These are phyloP conservation scores for Phaeotremella fagi DNA, from an alignment of 768 basidiomycete species.

Conservation along the genomic window DNA sequence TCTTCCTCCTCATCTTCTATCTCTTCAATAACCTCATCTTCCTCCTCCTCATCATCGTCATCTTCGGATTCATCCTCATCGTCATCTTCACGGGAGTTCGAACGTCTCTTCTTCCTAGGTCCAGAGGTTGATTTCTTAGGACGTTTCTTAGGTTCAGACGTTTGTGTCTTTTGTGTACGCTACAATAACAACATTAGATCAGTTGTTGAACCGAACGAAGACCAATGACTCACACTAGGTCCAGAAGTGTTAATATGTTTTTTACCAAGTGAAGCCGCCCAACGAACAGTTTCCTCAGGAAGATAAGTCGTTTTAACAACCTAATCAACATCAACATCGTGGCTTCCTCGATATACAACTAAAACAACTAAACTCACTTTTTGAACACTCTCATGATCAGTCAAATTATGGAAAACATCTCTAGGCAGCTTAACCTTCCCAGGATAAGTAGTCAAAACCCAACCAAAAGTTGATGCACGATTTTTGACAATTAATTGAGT, in stretches of 20 bases:
- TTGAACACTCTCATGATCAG: slow-evolving; percentile 9
- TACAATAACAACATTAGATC: neutral
- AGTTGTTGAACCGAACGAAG: neutral
- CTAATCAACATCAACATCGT: slow-evolving; percentile 1
- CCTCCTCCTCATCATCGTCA: slow-evolving; percentile 24
- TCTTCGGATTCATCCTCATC: slow-evolving; percentile 11
- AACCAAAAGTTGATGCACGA: slow-evolving; percentile 60
- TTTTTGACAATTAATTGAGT: slow-evolving; percentile 79
- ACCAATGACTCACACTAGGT: slow-evolving; percentile 15
- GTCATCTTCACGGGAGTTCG: slow-evolving; percentile 7
- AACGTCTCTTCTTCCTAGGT: slow-evolving; percentile 6
- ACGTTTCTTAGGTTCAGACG: neutral
- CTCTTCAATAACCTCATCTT: slow-evolving; percentile 20
- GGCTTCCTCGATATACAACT: neutral
- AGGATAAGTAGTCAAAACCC: slow-evolving; percentile 74
- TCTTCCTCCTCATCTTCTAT: slow-evolving; percentile 3
- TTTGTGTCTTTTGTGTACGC: neutral
- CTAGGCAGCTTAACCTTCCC: slow-evolving; percentile 71
- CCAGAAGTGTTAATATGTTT: slow-evolving; percentile 10
- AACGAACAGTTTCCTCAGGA: slow-evolving; percentile 19
- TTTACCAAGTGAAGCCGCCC: slow-evolving; percentile 6
- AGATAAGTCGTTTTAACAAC: slow-evolving; percentile 19
- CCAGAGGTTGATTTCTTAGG: slow-evolving; percentile 4
- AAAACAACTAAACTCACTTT: neutral
- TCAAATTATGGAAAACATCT: slow-evolving; percentile 71